Evolutionary conservation across 257 asterid genomes (phyloP), one percentile per base, ranked within the genome.

Genomic region (Solanum pennellii): DNA sequence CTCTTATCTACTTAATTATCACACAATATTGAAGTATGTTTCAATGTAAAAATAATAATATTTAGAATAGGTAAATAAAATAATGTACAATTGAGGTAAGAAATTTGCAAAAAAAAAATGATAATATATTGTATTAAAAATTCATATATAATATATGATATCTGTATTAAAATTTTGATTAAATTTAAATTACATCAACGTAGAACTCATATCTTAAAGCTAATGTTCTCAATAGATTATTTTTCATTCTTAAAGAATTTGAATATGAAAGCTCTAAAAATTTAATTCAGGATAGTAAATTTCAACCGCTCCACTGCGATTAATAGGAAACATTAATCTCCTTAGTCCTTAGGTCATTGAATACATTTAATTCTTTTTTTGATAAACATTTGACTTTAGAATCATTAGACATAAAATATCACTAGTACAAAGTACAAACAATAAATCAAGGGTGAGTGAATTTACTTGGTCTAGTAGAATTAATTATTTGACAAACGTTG

Each of bases 151-250:
- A 8, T 60, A 23, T 60, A 4, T 1, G 3, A 60, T 23, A 60
- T 60, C 11, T 0, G 0, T 0, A 23, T 60, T 10, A 20, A 3
- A 10, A 1, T 60, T 0, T 1, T 2, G 1, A 9, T 23, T 56
- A 56, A 56, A 60, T 60, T 60, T 59, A 0, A 21, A 21, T 59
- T 59, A 2, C 5, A 20, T 59, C 3, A 59, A 49, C 16, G 3
- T 20, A 59, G 6, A 13, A 14, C 0, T 23, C 6, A 60, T 9
- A 23, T 60, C 3, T 60, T 4, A 21, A 60, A 5, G 3, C 1
- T 60, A 6, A 21, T 0, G 0, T 0, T 60, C 12, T 3, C 13
- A 4, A 60, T 52, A 6, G 4, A 16, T 2, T 52, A 0, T 52
- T 52, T 52, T 52, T 7, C 3, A 60, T 60, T 21, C 5, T 23